A percentile compares a stretch with the other conserved stretches of the same genome.
Conservation (phyloP, 2,329 filamentous ascomycete species). For the Colletotrichum zoysiae region DNA sequence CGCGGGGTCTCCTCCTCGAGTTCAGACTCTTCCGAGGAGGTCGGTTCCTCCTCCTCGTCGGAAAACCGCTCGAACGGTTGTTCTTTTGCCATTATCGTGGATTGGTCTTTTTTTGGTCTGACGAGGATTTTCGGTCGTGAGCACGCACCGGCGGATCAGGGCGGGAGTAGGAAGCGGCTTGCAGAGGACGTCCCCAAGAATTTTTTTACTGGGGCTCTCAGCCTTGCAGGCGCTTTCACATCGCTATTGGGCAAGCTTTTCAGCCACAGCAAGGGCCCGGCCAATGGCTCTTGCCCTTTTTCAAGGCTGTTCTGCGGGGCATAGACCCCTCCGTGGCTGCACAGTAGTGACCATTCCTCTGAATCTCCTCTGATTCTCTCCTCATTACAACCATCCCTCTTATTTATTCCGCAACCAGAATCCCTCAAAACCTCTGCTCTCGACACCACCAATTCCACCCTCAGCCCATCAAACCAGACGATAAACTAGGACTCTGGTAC, state of each 20-base stretch:
- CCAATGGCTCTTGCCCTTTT: background rate
- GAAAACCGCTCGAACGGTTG: conserved; percentile 42
- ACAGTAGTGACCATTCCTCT: background rate
- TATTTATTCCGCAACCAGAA: too few species aligned
- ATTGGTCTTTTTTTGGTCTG: background rate
- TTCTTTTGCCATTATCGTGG: conserved; percentile 41
- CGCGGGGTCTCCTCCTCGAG: conserved; percentile 46
- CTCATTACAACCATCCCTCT: too few species aligned
- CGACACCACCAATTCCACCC: too few species aligned
- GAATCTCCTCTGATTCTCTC: background rate
- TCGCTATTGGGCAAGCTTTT: background rate
- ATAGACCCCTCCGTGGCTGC: background rate
- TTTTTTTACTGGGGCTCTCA: conserved; percentile 37
- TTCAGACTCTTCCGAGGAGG: conserved; percentile 42
- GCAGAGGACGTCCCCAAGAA: conserved; percentile 30
- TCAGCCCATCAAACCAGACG: too few species aligned
- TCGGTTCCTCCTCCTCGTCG: conserved; percentile 40
- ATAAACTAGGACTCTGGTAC: background rate
- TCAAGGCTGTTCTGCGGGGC: conserved; percentile 22
- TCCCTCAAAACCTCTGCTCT: too few species aligned
- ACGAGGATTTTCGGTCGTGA: conserved; percentile 12
- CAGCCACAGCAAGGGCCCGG: background rate
- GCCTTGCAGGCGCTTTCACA: conserved; percentile 16
- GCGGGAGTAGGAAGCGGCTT: conserved; percentile 7
- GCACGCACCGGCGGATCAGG: conserved; percentile 11